Evolutionary conservation across 2,329 filamentous ascomycete genomes (phyloP).

Genomic region (Xylariaceae sp.): DNA sequence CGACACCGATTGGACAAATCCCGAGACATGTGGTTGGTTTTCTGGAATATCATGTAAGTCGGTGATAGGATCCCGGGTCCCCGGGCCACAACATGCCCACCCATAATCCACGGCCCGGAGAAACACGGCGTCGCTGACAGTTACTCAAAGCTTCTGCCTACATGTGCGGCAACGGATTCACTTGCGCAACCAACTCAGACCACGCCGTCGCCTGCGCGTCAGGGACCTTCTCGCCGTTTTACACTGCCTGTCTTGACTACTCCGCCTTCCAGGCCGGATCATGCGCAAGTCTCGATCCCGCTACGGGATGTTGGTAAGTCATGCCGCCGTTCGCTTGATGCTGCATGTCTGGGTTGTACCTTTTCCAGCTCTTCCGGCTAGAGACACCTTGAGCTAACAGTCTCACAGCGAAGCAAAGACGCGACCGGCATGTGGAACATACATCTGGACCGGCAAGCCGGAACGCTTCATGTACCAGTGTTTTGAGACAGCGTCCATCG

Average conservation of each 20-base stretch:
- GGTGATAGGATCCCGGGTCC: not conserved
- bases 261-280: constrained; percentile 30
- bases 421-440: constrained; percentile 35
- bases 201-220: constrained; percentile 37
- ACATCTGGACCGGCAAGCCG: constrained; percentile 36
- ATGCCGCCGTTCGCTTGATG: not conserved
- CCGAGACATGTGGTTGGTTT: constrained; percentile 32
- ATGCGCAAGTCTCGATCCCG: constrained; percentile 28
- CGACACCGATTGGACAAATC: constrained; percentile 27
- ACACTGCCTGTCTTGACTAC: constrained; percentile 36
- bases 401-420: constrained; percentile 15
- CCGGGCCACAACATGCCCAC: not conserved
- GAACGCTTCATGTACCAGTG: constrained; percentile 38
- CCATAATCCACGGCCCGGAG: not conserved
- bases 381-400: not conserved
- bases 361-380: not conserved
- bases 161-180: constrained; percentile 22
- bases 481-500: constrained; percentile 26
- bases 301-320: constrained; percentile 39
- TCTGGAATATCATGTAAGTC: constrained; percentile 30
- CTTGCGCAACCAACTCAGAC: constrained; percentile 33
- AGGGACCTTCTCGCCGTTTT: constrained; percentile 32
- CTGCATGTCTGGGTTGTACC: not conserved
- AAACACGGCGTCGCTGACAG: constrained; percentile 1
- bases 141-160: constrained; percentile 25